Percentiles rank a stretch among this genome's conserved stretches.
Conservation (phyloP, 768 basidiomycete species). For the Kwoniella bestiolae region DNA sequence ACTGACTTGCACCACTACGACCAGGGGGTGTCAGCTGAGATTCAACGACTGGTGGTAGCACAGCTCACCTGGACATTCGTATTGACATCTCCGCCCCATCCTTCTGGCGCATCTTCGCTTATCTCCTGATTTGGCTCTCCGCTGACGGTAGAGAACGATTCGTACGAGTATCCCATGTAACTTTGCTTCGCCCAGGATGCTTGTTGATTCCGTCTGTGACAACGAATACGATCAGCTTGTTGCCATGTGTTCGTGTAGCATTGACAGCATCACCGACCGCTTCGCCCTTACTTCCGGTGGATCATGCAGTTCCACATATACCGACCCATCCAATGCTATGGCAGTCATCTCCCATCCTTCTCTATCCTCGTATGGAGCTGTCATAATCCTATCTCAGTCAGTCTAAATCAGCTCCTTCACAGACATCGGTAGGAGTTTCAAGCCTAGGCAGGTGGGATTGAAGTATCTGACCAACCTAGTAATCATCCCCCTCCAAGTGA, state of each 20-base stretch:
- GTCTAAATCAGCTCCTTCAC: neutral
- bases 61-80: slow-evolving; percentile 52
- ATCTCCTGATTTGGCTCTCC: neutral
- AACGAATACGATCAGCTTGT: neutral
- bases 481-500: slow-evolving; percentile 58
- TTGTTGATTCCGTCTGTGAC: slow-evolving; percentile 41
- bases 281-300: slow-evolving; percentile 35
- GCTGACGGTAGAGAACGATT: slow-evolving; percentile 52
- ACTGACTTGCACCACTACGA: slow-evolving; percentile 54
- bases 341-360: slow-evolving; percentile 58
- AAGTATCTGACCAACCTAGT: slow-evolving; percentile 55
- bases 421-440: neutral
- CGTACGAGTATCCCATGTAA: slow-evolving; percentile 56
- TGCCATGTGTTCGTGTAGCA: neutral
- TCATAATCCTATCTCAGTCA: slow-evolving; percentile 47
- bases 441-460: neutral
- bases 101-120: slow-evolving; percentile 30
- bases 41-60: too few species aligned
- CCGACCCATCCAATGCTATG: slow-evolving; percentile 48
- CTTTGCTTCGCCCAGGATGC: slow-evolving; percentile 40
- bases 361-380: slow-evolving; percentile 54
- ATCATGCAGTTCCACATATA: slow-evolving; percentile 56
- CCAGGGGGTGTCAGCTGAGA: too few species aligned
- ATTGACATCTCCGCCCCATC: slow-evolving; percentile 56
- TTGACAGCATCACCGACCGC: slow-evolving; percentile 26